Evolutionary conservation across 352 stramenopile genomes (phyloP), one percentile per base, ranked within the genome.

Genomic region (Pythium myriotylum): DNA sequence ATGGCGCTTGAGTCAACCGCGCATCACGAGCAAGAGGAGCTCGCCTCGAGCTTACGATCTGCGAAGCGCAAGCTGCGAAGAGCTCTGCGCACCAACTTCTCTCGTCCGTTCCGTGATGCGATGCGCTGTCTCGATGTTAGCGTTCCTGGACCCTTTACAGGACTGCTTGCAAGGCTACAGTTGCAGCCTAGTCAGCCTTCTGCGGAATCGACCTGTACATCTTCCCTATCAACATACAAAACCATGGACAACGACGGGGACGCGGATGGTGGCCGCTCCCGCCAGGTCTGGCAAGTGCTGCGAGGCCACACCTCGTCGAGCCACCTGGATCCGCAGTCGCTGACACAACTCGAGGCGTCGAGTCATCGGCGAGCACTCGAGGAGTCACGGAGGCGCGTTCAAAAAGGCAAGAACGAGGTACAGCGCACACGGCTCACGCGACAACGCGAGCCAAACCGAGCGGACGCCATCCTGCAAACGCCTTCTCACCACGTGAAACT

Each of bases 11-110:
- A 84, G 37, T n/a, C 47, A 3, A 9, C 49, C 19, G 52, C 51
- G 0, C 49, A 61, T 23, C 23, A 9, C 17, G 26, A 35, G 2
- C 51, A 67, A 29, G 20, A 47, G 0, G 62, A 43, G 22, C 40
- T 71, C 10, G 27, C 51, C 1, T 22, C 20, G 0, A 39, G 14
- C 12, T 24, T 65, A 2, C 49, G 49, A 10, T 10, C 12, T 1
- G 33, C 47, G 26, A 81, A 81, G 50, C 61, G 62, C 39, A 57
- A 23, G 42, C 49, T 82, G 48, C 71, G 73, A 1, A 61, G 64
- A 29, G 73, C 73, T 20, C 57, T 85, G 29, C 68, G 73, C 22
- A 81, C 68, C 46, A 85, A 85, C 41, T 85, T 85, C 40, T 83
- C 73, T 22, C 71, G 76, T 7, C 73, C 73, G 1, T 85, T 83